Evolutionary conservation across 441 rosid species (phyloP), one percentile per base, ranked within the genome.

Genomic region (Populus hybrid): DNA sequence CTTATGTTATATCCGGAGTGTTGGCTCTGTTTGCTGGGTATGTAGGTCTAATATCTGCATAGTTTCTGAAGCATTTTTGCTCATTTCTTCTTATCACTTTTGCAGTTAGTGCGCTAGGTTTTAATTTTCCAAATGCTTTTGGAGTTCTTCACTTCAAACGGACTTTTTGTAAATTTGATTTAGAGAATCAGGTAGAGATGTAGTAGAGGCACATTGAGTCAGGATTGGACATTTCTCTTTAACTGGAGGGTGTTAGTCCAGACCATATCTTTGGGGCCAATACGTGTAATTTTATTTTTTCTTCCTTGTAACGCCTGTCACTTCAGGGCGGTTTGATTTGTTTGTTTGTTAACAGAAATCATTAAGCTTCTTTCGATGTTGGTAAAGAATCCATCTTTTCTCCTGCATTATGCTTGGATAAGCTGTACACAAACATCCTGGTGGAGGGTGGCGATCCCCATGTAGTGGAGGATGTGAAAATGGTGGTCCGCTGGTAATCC

Each of bases 1-100:
- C 93, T 3, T 95, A 93, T 85, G 85, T 81, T 67, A 64, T 92
- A 68, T 89, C 97, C 0, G 84, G 85, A 73, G 30, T 89, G 35
- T 82, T 93, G 80, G 90, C 97, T 72, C 75, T 95, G 78, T 71
- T 86, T 75, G 99, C 97, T 18, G 95, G 91, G 73, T 95, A 89
- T 64, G 78, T 91, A 23, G 99, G 95, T 82, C 94, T 95, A 66
- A 82, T 81, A 67, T 88, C 95, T 16, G 95, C 89, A 67, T 92
- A 88, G 85, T 23, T 40, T 76, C 72, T 73, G 57, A 36, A 12
- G 53, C 75, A 50, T 32, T 76, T 83, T 74, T 34, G 34, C 24
- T 18, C 67, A 12, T 40, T 57, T 16, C 59, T 28, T 20, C 38
- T 10, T 32, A 18, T 50, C 59, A 50, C 30, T 74, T 75, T 65